Base-by-base conservation (phyloP, 371 early-diverging fungal species). In the Batkoa obscura region DNA sequence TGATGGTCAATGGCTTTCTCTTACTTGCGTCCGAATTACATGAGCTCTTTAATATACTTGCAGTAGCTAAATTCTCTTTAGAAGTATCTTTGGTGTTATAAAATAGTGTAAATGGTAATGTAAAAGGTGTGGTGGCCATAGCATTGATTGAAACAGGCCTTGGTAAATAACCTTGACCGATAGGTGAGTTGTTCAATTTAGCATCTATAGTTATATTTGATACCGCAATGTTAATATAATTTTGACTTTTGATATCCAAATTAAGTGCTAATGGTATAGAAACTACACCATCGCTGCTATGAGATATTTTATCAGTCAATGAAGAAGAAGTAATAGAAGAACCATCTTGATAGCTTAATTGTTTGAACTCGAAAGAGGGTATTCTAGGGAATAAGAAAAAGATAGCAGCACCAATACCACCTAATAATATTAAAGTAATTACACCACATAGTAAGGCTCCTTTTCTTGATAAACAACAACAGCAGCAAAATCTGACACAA, bases 361-460 rank as follows among this genome's bases (percentile, higher is more conserved):
- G 38, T 12, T 39, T 35, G 42, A 33, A 53, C 3, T 33, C 23
- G 23, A 53, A 38, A 12, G 35, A 13, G 17, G 53, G 53, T 36
- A 53, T 39, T 38, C 53, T 36, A n/a, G 53, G 53, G 38, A 53
- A 37, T 8, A 53, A 39, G 30, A 53, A 41, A 10, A 53, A 41
- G 35, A 30, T 39, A 37, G 53, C 42, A 38, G 23, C 30, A 35
- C 32, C 30, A 17, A 53, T 39, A 39, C 53, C 53, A n/a, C 53
- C 37, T 45, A 53, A 30, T 9, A 53, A 30, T 8, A 53, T 8
- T 39, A 53, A n/a, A 15, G 53, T 37, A 15, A 53, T 38, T 13
- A 53, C 13, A n/a, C 38, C 53, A n/a, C 34, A 35, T 6, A 17
- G 30, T 39, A 53, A 12, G 30, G 53, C 53, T 10, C 53, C 53